phyloP scores from a whole-genome alignment of 2,329 filamentous ascomycete genomes.

The Calonectria multiphialidica region DNA sequence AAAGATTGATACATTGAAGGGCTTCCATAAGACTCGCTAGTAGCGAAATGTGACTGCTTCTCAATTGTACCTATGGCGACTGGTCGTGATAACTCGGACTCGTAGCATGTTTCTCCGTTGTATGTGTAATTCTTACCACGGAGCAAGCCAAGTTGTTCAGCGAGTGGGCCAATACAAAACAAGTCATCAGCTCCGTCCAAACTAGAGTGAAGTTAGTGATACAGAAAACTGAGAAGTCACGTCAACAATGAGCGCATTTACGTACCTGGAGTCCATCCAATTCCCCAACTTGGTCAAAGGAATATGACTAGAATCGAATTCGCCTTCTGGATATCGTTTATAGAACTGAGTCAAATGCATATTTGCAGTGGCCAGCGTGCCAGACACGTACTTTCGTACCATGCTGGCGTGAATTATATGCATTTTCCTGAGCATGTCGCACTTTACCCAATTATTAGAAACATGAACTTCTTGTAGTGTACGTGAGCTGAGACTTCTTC shows the following conservation, averaged over 20 bases:
- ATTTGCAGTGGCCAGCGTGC: slow-evolving; percentile 23
- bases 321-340: slow-evolving; percentile 24
- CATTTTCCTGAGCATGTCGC: slow-evolving; percentile 28
- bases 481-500: neutral
- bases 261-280: slow-evolving; percentile 24
- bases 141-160: slow-evolving; percentile 1
- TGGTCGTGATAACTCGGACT: neutral
- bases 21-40: neutral
- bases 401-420: slow-evolving; percentile 20
- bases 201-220: slow-evolving; percentile 1
- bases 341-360: slow-evolving; percentile 29
- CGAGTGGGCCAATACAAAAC: slow-evolving; percentile 11
- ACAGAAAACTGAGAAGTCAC: too few relatives aligned
- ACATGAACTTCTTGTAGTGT: too few relatives aligned
- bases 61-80: neutral
- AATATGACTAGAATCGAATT: slow-evolving; percentile 26
- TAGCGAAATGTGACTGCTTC: neutral
- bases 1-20: neutral
- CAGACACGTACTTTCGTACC: slow-evolving; percentile 23
- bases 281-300: slow-evolving; percentile 15
- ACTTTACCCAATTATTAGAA: neutral
- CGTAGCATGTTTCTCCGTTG: neutral
- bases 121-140: slow-evolving; percentile 21
- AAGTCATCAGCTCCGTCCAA: slow-evolving; percentile 26
- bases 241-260: neutral